phyloP scores from a whole-genome alignment of 1,284 basidiomycete species.

The Fomitiporia mediterranea region DNA sequence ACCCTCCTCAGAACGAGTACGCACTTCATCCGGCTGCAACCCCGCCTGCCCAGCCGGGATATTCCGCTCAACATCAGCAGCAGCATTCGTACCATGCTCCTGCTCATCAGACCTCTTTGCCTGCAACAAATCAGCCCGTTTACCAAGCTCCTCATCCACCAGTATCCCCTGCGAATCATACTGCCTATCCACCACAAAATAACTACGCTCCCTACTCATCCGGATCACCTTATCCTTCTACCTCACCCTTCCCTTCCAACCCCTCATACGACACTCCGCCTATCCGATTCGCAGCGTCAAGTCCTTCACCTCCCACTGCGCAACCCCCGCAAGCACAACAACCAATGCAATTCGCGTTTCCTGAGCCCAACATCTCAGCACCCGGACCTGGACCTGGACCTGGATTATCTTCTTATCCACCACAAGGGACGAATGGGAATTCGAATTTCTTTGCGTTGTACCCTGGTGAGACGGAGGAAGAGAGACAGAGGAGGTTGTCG shows the following conservation, averaged over 20 bases:
- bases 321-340: background rate
- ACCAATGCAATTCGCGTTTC: constrained; percentile 1
- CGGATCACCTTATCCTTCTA: background rate
- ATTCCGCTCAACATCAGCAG: background rate
- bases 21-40: background rate
- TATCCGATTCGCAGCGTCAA: background rate
- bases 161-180: background rate
- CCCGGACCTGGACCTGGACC: background rate
- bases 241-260: background rate
- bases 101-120: background rate
- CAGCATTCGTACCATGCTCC: background rate
- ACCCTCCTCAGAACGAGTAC: background rate
- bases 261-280: background rate
- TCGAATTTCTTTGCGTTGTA: background rate
- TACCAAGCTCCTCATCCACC: background rate
- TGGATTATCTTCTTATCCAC: background rate
- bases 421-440: background rate
- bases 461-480: background rate
- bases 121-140: background rate
- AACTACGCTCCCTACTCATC: background rate
- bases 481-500: background rate
- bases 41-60: background rate
- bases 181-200: no score
- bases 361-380: constrained; percentile 7
- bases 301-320: background rate